These are phyloP conservation scores for Aspergillus quadricinctus DNA, from an alignment of 2,329 filamentous ascomycete genomes.

Conservation along the genomic window DNA sequence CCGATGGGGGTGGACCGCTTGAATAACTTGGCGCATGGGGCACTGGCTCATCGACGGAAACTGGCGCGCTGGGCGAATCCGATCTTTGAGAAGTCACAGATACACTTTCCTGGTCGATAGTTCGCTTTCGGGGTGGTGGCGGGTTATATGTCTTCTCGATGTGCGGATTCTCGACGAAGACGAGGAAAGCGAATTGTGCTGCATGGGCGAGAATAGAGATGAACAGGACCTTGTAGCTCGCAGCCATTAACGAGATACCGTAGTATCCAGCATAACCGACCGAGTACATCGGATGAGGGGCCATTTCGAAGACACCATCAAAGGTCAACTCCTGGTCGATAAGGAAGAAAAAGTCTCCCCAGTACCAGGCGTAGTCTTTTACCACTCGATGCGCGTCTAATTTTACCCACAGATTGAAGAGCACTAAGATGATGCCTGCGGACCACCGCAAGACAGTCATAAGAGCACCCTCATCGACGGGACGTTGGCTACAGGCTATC, in stretches of 20 bases:
- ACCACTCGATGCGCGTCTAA: constrained; percentile 95
- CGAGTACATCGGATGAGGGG: constrained; percentile 97
- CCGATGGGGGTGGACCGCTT: constrained; percentile 56
- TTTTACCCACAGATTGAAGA: constrained; percentile 98
- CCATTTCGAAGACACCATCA: constrained; percentile 98
- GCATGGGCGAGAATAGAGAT: constrained; percentile 94
- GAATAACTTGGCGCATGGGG: constrained; percentile 41
- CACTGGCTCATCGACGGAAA: constrained; percentile 30
- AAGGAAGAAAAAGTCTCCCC: constrained; percentile 98
- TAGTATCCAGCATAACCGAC: constrained; percentile 98
- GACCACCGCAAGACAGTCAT: constrained; percentile 73
- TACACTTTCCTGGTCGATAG: constrained; percentile 26
- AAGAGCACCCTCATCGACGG: constrained; percentile 64
- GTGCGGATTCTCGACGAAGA: constrained; percentile 90
- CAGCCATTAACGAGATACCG: constrained; percentile 95
- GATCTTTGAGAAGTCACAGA: constrained; percentile 25
- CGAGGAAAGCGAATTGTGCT: constrained; percentile 89
- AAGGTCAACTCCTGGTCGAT: constrained; percentile 97
- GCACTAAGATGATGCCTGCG: constrained; percentile 70
- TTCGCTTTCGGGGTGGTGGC: constrained; percentile 64
- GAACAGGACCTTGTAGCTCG: constrained; percentile 94
- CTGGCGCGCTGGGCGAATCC: constrained; percentile 30
- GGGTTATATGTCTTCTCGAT: constrained; percentile 98
- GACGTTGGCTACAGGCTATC: constrained; percentile 75
- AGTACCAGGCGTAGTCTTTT: constrained; percentile 99